phyloP scores from a whole-genome alignment of 2,329 filamentous ascomycete genomes.

The Fusarium tupiense region DNA sequence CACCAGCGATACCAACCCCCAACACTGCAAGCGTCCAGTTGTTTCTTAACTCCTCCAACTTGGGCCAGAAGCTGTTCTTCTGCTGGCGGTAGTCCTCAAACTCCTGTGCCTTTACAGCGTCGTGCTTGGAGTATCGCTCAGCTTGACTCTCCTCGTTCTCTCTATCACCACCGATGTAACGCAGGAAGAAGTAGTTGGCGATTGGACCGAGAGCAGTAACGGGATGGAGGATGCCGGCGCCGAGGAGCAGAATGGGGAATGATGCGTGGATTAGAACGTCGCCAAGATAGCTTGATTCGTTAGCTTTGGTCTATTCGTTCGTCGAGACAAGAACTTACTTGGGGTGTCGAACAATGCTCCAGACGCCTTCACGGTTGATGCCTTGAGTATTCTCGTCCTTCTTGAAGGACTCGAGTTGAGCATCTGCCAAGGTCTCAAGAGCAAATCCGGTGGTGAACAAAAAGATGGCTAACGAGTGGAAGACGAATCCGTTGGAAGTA shows the following conservation, averaged over 20 bases:
- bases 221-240: not conserved
- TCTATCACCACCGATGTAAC: slow-evolving; percentile 5
- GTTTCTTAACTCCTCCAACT: not conserved
- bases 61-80: slow-evolving; percentile 25
- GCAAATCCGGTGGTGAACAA: slow-evolving; percentile 5
- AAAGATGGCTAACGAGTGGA: not conserved
- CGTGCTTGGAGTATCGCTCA: slow-evolving; percentile 4
- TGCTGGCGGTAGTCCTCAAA: not conserved
- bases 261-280: slow-evolving; percentile 3
- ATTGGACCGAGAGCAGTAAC: not conserved
- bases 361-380: slow-evolving; percentile 6
- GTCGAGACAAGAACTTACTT: not conserved
- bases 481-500: not conserved
- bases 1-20: not conserved
- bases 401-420: slow-evolving; percentile 12
- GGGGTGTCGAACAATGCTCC: slow-evolving; percentile 24
- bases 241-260: slow-evolving; percentile 10
- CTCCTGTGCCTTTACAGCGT: not conserved
- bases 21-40: slow-evolving; percentile 2
- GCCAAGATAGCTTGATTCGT: not conserved
- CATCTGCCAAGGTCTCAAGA: slow-evolving; percentile 4
- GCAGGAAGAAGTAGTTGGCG: slow-evolving; percentile 15
- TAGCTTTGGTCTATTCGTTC: not conserved
- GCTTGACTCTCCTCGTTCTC: slow-evolving; percentile 12
- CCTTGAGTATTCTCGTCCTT: not conserved